Evolutionary conservation across 2,329 filamentous ascomycete genomes (phyloP).

Genomic region (Sporothrix phasma): DNA sequence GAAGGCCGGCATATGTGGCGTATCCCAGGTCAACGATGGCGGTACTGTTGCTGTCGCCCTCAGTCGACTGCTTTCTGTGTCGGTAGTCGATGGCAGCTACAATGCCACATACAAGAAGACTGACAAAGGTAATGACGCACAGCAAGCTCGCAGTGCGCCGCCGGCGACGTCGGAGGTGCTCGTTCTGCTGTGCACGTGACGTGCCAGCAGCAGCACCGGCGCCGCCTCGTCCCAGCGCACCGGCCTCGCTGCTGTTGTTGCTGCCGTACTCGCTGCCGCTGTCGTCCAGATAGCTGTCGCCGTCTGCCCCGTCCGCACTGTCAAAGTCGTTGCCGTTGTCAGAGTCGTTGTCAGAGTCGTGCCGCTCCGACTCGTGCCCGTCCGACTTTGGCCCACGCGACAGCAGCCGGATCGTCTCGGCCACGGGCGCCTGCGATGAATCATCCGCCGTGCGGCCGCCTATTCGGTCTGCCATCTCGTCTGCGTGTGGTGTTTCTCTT

Average conservation of each 20-base stretch:
- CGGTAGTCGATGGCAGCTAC: neutral
- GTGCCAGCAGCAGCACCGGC: neutral
- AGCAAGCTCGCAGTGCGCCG: neutral
- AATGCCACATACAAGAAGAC: neutral
- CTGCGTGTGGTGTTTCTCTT: neutral
- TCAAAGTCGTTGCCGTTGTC: neutral
- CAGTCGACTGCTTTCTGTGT: neutral
- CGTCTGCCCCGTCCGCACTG: neutral
- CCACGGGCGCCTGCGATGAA: neutral
- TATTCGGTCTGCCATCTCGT: neutral
- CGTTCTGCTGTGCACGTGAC: neutral
- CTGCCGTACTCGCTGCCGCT: neutral
- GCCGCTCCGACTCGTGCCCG: neutral
- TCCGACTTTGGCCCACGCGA: neutral
- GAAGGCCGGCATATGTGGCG: conserved; percentile 13
- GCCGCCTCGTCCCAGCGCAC: neutral
- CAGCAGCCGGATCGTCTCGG: neutral
- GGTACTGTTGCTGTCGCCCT: neutral
- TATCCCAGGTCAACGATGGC: conserved; percentile 15
- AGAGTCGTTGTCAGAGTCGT: neutral
- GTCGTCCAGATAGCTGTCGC: neutral
- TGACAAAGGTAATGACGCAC: neutral
- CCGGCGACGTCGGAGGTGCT: neutral
- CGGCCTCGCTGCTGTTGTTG: neutral
- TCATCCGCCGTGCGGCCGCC: neutral